Base-by-base conservation (phyloP, 805 yeast genomes). In the Blastobotrys terrestris region DNA sequence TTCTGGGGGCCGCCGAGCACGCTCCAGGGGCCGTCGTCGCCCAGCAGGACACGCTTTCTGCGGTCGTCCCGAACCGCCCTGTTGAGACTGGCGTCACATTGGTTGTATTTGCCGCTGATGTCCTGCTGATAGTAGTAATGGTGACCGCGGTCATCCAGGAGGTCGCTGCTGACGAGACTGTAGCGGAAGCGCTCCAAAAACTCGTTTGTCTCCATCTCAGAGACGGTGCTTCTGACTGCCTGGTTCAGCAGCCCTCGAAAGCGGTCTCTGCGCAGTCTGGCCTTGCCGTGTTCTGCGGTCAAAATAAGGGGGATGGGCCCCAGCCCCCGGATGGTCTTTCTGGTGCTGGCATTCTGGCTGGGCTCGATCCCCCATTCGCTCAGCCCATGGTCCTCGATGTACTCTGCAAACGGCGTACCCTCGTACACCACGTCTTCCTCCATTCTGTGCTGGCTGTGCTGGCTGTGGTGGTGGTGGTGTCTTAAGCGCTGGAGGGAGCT, bases 181-280 rank as follows among this genome's bases (percentile, higher is more conserved):
- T 79, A 80, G 46, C 78, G 72, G 56, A 79, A 77, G 56, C 78
- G 78, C 53, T 80, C 84, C 22, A 70, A 56, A 57, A 79, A 80
- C 44, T 62, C 54, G 21, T 55, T 44, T 14, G 63, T 66, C 53
- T 72, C 75, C 16, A 48, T 55, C 6, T 41, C 42, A 1, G 59
- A 55, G 2, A 68, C 60, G 11, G 48, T 50, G 39, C 65, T 53
- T 46, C 56, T 53, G 21, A 68, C 52, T 3, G 70, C 67, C 18
- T 46, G 53, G 11, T 61, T 53, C 1, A 67, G 26, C 41, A 64
- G 46, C 13, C 47, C 44, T 2, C 59, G 51, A 48, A 67, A 66
- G 15, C 65, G 58, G 19, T 53, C 55, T 39, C 58, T 44, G 11
- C 58, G 55, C n/a, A 53, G 39, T 20, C 43, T 42, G 3, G 57